Percentiles rank a stretch among this genome's conserved stretches.
These are phyloP conservation scores for Styphnolobium japonicum DNA, from an alignment of 306 rosid genomes.

Conservation along the genomic window DNA sequence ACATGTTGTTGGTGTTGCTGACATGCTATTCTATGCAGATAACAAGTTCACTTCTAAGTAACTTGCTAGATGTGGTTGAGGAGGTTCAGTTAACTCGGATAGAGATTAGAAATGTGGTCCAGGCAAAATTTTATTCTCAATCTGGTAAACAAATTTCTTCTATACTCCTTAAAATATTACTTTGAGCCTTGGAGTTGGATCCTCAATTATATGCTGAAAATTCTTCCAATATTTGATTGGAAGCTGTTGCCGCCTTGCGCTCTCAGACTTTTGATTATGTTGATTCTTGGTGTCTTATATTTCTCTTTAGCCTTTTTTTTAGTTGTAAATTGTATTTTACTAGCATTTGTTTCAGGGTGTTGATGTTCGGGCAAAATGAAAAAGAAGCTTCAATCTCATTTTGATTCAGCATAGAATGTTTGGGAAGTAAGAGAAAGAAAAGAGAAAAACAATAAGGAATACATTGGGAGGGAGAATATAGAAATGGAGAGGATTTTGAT, in stretches of 20 bases:
- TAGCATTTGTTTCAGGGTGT: too few relatives aligned
- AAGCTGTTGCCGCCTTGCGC: neutral
- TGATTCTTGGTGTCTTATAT: neutral
- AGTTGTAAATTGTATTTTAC: neutral
- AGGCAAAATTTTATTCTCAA: conserved; percentile 44
- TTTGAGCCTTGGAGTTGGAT: neutral
- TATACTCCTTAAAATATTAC: neutral
- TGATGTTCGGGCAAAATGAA: too few relatives aligned
- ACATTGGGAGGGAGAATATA: neutral
- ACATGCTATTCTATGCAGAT: conserved; percentile 36
- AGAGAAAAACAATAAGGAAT: neutral
- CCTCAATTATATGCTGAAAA: neutral
- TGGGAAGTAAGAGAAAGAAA: neutral
- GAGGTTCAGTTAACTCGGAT: conserved; percentile 55
- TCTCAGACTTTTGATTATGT: neutral
- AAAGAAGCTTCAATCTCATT: neutral
- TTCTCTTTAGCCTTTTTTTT: neutral
- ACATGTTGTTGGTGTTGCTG: neutral
- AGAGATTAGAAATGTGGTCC: conserved; percentile 51
- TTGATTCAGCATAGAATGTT: neutral
- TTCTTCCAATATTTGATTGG: neutral
- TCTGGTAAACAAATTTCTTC: conserved; percentile 38
- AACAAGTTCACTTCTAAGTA: conserved; percentile 45
- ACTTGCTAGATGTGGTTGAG: conserved; percentile 55
- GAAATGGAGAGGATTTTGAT: neutral